phyloP scores from a whole-genome alignment of 2,329 filamentous ascomycete genomes.

The Coniochaeta ligniaria region DNA sequence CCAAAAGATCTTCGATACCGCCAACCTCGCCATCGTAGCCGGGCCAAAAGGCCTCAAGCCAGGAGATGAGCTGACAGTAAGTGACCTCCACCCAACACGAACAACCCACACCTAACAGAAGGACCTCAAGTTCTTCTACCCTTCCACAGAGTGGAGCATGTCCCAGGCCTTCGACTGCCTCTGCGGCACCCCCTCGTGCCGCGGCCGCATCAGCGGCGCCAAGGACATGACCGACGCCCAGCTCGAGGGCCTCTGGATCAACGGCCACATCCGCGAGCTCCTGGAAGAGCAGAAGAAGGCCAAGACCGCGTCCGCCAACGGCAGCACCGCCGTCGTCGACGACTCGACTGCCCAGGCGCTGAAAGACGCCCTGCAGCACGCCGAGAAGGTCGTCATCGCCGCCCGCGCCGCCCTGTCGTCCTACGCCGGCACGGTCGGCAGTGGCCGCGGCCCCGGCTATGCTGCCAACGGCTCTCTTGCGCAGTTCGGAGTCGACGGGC shows the following conservation, averaged over 20 bases:
- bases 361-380: conserved; percentile 32
- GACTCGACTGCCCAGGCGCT: conserved; percentile 36
- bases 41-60: conserved; percentile 45
- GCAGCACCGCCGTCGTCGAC: conserved; percentile 8
- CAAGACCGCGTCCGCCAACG: conserved; percentile 5
- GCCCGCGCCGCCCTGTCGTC: conserved; percentile 33
- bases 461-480: background rate
- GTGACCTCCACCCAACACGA: conserved; percentile 3
- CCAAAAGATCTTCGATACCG: conserved; percentile 51
- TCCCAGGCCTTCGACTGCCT: conserved; percentile 63
- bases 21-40: conserved; percentile 48
- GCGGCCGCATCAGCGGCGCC: conserved; percentile 56
- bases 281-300: conserved; percentile 33
- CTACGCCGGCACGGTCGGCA: conserved; percentile 20
- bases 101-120: background rate
- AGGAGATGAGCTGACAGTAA: conserved; percentile 52
- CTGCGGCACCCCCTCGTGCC: conserved; percentile 51
- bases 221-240: conserved; percentile 47
- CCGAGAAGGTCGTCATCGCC: conserved; percentile 38
- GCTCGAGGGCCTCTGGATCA: conserved; percentile 54
- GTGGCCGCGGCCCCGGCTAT: background rate
- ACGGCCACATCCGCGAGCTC: conserved; percentile 51
- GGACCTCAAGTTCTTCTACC: conserved; percentile 57
- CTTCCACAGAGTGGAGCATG: conserved; percentile 69
- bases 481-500: conserved; percentile 5